Evolutionary conservation across 192 early-diverging fungal genomes (phyloP), one percentile per base, ranked within the genome.

Genomic region (Coemansia sp.): DNA sequence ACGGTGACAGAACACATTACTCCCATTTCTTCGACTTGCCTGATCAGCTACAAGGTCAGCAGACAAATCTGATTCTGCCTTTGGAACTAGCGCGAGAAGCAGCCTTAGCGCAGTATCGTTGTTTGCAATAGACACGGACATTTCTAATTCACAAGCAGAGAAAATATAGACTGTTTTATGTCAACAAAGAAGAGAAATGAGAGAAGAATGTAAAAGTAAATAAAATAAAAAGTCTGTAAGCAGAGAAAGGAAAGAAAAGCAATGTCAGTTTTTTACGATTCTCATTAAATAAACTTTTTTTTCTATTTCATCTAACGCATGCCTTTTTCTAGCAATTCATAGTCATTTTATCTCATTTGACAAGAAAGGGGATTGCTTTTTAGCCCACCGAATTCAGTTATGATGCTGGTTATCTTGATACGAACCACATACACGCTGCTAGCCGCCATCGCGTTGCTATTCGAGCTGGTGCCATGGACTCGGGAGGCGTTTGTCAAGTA

Each of bases 401-500:
- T 41, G 32, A 43, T 67, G 49, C 9, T 68, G 9, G n/a, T 37
- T 55, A 37, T 46, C 19, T 12, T 71, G 37, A 41, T 70, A 40
- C 75, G 66, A 9, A 11, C 16, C n/a, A 21, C 45, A 11, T 80
- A 75, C 48, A 62, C 61, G 15, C 37, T 62, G 11, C 69, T 80
- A 3, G 63, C 78, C 8, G 37, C 45, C 26, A n/a, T 61, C 43
- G 78, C 69, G 3, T 42, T 75, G 15, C 61, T 56, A 16, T 80
- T 75, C 41, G 78, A 68, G 63, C 54, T 72, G 8, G 69, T 64
- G 11, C 78, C 78, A 3, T 80, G 69, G 69, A 80, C 73, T 19
- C 78, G 78, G 40, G 73, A 80, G 46, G 70, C 73, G 16, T 76
- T 80, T 69, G 68, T 80, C 21, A 75, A 66, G 64, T 80, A 80